Percentiles rank a stretch among this genome's conserved stretches.
Evolutionary conservation across 2,329 filamentous ascomycete species (phyloP).

Genomic region (Neofusicoccum umdonicola): DNA sequence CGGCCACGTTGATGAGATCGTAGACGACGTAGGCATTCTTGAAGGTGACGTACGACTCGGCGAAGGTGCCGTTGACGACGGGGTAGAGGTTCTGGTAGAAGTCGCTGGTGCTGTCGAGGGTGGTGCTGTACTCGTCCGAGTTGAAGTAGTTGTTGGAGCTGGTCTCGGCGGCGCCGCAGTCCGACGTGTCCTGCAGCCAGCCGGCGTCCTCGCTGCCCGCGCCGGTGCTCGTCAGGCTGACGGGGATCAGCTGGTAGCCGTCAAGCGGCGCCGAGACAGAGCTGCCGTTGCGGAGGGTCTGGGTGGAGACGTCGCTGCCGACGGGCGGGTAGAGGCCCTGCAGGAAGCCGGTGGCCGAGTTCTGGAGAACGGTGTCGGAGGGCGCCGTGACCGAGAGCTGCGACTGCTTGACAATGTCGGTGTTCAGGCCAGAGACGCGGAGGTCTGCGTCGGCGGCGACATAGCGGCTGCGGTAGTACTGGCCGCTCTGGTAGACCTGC

Average conservation of each 20-base stretch:
- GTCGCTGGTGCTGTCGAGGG: slow-evolving; percentile 49
- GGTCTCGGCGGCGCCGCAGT: slow-evolving; percentile 54
- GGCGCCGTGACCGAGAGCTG: slow-evolving; percentile 74
- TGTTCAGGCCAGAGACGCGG: slow-evolving; percentile 65
- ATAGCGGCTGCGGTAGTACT: slow-evolving; percentile 75
- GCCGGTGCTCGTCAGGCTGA: slow-evolving; percentile 61
- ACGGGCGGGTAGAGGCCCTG: slow-evolving; percentile 86
- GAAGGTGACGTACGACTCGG: slow-evolving; percentile 49
- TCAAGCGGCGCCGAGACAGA: slow-evolving; percentile 65
- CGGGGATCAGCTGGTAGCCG: slow-evolving; percentile 81
- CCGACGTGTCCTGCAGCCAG: slow-evolving; percentile 59
- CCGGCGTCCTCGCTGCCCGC: slow-evolving; percentile 55
- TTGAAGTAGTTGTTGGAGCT: slow-evolving; percentile 61
- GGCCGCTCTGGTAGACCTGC: slow-evolving; percentile 69
- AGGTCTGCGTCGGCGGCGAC: slow-evolving; percentile 58
- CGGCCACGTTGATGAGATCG: slow-evolving; percentile 62
- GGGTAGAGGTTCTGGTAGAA: slow-evolving; percentile 56
- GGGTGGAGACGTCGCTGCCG: slow-evolving; percentile 49
- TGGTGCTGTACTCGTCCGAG: slow-evolving; percentile 48
- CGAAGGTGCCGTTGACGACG: slow-evolving; percentile 54
- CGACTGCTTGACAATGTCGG: slow-evolving; percentile 63
- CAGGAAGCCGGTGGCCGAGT: slow-evolving; percentile 74
- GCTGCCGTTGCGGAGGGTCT: slow-evolving; percentile 70
- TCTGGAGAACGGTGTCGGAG: slow-evolving; percentile 73
- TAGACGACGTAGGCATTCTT: slow-evolving; percentile 64